Conservation (phyloP, 2,329 filamentous ascomycete genomes). For the Pseudophaeomoniella oleicola region DNA sequence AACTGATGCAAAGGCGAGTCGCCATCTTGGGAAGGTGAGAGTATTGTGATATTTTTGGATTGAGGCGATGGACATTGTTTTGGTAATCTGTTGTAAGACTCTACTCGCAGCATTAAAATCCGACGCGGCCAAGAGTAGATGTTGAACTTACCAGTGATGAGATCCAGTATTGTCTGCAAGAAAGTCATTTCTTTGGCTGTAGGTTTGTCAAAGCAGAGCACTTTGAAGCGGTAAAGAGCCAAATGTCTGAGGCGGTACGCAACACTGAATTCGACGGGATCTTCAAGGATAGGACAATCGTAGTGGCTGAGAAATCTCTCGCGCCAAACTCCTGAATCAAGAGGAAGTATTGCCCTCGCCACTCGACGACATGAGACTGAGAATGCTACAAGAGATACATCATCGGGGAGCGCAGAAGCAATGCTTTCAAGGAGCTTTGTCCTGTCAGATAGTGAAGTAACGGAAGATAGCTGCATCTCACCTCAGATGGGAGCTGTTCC, state of each 20-base stretch:
- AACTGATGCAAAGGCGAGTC: background rate
- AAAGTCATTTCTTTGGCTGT: slow-evolving; percentile 10
- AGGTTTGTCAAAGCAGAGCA: slow-evolving; percentile 11
- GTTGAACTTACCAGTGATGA: slow-evolving; percentile 13
- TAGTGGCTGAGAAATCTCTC: slow-evolving; percentile 18
- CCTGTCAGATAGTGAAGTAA: no score
- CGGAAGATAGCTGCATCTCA: no score
- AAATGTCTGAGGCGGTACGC: slow-evolving; percentile 22
- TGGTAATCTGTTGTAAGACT: background rate
- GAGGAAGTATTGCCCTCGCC: slow-evolving; percentile 12
- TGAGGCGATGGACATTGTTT: background rate
- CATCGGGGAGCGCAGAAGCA: slow-evolving; percentile 5
- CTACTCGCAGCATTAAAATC: no score
- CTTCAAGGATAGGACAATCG: slow-evolving; percentile 13
- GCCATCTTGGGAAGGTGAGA: background rate
- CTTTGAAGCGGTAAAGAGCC: slow-evolving; percentile 16
- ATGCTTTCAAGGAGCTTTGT: slow-evolving; percentile 1
- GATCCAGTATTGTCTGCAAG: slow-evolving; percentile 4
- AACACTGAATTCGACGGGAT: slow-evolving; percentile 12
- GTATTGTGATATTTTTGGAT: background rate
- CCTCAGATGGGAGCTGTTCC: no score
- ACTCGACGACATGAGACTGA: slow-evolving; percentile 14
- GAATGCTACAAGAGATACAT: slow-evolving; percentile 19
- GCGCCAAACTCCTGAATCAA: slow-evolving; percentile 19
- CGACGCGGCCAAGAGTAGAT: no score